Conservation (phyloP, 495 filamentous ascomycete genomes). For the Talaromyces ruber region DNA sequence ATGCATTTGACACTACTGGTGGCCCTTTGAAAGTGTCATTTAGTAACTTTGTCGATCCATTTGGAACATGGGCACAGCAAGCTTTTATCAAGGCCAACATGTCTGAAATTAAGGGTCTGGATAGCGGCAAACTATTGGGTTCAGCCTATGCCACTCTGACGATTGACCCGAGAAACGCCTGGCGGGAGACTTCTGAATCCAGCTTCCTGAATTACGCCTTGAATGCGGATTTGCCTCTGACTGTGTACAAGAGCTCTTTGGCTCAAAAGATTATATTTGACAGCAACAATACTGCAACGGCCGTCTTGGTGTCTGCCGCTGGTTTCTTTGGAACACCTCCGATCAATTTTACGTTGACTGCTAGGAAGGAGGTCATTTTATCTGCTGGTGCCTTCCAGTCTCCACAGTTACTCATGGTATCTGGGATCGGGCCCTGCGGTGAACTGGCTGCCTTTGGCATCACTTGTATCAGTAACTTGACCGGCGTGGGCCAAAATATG, state of each 20-base stretch:
- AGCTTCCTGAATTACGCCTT: conserved; percentile 23
- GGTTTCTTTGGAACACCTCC: conserved; percentile 12
- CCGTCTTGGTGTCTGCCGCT: background rate
- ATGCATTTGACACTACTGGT: conserved; percentile 16
- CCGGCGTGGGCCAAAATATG: conserved; percentile 44
- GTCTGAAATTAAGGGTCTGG: conserved; percentile 19
- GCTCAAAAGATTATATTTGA: conserved; percentile 43
- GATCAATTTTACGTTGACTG: conserved; percentile 40
- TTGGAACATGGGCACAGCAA: background rate
- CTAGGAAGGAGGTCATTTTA: conserved; percentile 37
- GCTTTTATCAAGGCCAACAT: conserved; percentile 18
- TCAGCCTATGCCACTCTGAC: conserved; percentile 18
- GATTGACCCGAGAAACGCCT: conserved; percentile 13
- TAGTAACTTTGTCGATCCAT: background rate
- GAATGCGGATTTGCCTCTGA: conserved; percentile 11
- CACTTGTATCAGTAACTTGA: conserved; percentile 27
- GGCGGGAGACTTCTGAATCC: conserved; percentile 25
- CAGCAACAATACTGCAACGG: conserved; percentile 20
- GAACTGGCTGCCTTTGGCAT: conserved; percentile 20
- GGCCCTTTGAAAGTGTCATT: conserved; percentile 27
- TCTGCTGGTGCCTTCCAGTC: conserved; percentile 37
- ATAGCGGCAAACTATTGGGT: conserved; percentile 21
- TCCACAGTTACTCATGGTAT: conserved; percentile 43
- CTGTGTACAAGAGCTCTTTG: conserved; percentile 37
- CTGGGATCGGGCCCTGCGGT: conserved; percentile 36